phyloP scores from a whole-genome alignment of 805 yeast species.

The Diddensiella caesifluorescens region DNA sequence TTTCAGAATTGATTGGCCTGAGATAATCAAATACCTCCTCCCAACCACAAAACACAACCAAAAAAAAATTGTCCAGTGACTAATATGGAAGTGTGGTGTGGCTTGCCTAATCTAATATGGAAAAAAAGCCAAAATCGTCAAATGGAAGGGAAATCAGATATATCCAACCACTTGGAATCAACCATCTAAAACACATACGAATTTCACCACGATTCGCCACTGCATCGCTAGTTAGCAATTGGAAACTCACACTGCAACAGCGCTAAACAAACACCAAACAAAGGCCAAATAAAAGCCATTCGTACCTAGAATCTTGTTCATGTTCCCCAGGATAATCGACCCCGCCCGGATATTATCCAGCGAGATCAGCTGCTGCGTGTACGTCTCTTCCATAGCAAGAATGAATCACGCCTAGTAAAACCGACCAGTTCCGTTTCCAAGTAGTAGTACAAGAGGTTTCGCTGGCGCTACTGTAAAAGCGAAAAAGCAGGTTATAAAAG shows the following conservation, averaged over 20 bases:
- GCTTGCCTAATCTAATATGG: no score
- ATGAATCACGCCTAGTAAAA: background rate
- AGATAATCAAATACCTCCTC: background rate
- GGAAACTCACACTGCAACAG: background rate
- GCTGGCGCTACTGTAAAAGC: no score
- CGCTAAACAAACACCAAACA: background rate
- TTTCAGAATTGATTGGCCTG: conserved; percentile 3
- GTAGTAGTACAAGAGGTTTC: no score
- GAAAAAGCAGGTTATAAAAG: no score
- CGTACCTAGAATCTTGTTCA: conserved; percentile 43
- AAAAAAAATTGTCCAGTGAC: background rate
- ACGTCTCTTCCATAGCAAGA: conserved; percentile 27
- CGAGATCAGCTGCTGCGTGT: conserved; percentile 24
- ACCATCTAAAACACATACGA: conserved; percentile 26
- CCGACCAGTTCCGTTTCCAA: no score
- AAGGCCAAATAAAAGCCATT: background rate
- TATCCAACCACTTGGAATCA: background rate
- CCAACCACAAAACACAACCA: no score
- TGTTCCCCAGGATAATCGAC: conserved; percentile 43
- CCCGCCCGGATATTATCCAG: conserved; percentile 35
- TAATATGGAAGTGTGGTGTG: no score
- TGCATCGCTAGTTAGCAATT: conserved; percentile 11
- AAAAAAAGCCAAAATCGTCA: no score
- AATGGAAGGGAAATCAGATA: no score
- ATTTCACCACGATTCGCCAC: conserved; percentile 40